Conservation (phyloP, 768 basidiomycete genomes). For the Auricularia cornea region DNA sequence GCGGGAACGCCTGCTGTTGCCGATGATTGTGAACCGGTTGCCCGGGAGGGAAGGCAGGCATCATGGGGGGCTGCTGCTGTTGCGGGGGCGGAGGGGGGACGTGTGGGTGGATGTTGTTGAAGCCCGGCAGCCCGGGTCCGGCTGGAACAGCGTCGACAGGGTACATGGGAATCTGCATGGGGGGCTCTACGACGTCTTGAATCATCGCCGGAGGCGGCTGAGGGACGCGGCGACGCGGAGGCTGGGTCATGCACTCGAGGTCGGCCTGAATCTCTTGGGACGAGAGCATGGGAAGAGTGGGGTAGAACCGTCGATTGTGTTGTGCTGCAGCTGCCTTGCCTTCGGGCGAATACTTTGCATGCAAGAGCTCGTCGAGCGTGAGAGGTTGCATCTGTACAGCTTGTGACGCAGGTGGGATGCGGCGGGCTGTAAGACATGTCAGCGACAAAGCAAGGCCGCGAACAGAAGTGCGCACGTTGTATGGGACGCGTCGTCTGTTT, state of each 20-base stretch:
- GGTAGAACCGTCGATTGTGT: slow-evolving; percentile 17
- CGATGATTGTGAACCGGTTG: neutral
- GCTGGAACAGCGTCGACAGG: neutral
- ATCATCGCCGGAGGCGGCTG: neutral
- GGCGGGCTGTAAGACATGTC: slow-evolving; percentile 37
- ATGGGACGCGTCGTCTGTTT: slow-evolving; percentile 68
- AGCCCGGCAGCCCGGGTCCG: neutral
- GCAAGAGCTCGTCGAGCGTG: slow-evolving; percentile 30
- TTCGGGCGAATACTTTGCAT: slow-evolving; percentile 7
- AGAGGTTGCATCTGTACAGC: slow-evolving; percentile 29
- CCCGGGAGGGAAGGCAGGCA: slow-evolving; percentile 1
- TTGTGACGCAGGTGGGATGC: slow-evolving; percentile 47
- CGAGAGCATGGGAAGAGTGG: slow-evolving; percentile 21
- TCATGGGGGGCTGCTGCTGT: slow-evolving; percentile 2
- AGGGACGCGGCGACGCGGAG: neutral
- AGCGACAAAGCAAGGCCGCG: neutral
- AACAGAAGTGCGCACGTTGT: slow-evolving; percentile 44
- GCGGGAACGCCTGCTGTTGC: slow-evolving; percentile 5
- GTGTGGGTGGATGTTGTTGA: slow-evolving; percentile 3
- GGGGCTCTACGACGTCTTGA: neutral
- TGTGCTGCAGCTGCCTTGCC: slow-evolving; percentile 8
- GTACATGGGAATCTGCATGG: neutral
- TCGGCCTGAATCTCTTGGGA: slow-evolving; percentile 23
- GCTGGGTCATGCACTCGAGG: slow-evolving; percentile 1
- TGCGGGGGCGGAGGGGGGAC: slow-evolving; percentile 5